These are phyloP conservation scores for Wolfiporia cocos DNA, from an alignment of 1,284 basidiomycete species.

Conservation along the genomic window DNA sequence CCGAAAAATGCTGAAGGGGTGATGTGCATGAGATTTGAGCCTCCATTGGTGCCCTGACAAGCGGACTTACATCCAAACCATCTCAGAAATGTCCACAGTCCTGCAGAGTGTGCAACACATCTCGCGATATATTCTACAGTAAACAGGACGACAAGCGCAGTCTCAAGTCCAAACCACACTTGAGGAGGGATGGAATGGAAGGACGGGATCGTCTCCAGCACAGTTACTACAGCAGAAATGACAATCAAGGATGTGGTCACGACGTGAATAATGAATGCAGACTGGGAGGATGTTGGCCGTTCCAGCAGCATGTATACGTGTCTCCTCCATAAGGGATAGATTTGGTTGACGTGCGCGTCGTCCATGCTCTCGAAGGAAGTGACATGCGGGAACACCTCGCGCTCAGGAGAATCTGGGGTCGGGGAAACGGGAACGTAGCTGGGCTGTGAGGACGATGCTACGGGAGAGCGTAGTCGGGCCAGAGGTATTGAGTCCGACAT, in stretches of 20 bases:
- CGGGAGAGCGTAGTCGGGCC: slow-evolving; percentile 1
- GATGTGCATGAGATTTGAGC: background rate
- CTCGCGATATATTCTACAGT: slow-evolving; percentile 73
- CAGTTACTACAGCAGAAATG: slow-evolving; percentile 72
- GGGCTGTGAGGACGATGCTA: background rate
- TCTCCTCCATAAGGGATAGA: slow-evolving; percentile 47
- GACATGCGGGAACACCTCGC: slow-evolving; percentile 13
- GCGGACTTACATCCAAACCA: slow-evolving; percentile 65
- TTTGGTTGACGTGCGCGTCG: slow-evolving; percentile 24
- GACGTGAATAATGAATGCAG: slow-evolving; percentile 63
- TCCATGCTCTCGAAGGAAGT: slow-evolving; percentile 18
- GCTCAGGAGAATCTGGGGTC: slow-evolving; percentile 3
- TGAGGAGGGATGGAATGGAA: slow-evolving; percentile 69
- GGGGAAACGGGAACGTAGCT: background rate
- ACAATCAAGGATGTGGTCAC: slow-evolving; percentile 59
- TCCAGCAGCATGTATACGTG: slow-evolving; percentile 58
- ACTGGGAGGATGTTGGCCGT: slow-evolving; percentile 57
- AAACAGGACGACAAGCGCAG: slow-evolving; percentile 72
- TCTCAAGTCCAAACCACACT: slow-evolving; percentile 80
- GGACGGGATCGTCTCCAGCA: slow-evolving; percentile 79
- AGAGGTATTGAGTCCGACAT: slow-evolving; percentile 2
- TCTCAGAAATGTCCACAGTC: slow-evolving; percentile 50
- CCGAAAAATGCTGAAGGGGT: slow-evolving; percentile 68
- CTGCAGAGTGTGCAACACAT: slow-evolving; percentile 58
- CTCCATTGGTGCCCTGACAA: background rate